A percentile compares a stretch with the other conserved stretches of the same genome.
Evolutionary conservation across 73 alveolate species (phyloP).

Genomic region (Tetrahymena borealis): DNA sequence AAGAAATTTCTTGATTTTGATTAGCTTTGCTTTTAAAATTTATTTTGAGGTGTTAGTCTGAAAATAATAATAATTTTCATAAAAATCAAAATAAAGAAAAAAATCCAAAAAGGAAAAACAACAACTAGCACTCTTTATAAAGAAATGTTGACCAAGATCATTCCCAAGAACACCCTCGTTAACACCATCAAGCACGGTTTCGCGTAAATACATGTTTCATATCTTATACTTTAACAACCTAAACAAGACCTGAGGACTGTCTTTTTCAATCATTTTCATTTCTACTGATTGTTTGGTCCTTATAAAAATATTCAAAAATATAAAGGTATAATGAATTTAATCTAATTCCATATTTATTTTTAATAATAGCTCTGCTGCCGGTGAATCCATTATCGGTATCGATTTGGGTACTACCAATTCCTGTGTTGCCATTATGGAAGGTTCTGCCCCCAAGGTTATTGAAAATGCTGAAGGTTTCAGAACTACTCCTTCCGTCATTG

Average conservation of each 20-base stretch:
- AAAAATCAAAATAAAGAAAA: not conserved
- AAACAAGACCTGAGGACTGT: no score
- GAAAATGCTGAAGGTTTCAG: conserved; percentile 96
- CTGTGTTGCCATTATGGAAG: conserved; percentile 94
- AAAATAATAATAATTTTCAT: not conserved
- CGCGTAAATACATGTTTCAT: not conserved
- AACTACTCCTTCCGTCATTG: conserved; percentile 97
- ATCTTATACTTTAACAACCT: not conserved
- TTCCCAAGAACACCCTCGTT: not conserved
- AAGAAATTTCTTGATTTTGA: not conserved
- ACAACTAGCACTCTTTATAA: not conserved
- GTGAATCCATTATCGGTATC: conserved; percentile 85
- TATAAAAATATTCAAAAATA: not conserved
- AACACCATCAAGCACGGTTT: not conserved
- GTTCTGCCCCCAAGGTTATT: conserved; percentile 82
- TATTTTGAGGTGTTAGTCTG: not conserved
- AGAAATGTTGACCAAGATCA: not conserved
- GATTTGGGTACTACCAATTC: conserved; percentile 99
- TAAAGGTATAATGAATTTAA: no score
- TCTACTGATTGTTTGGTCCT: no score
- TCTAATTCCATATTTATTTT: not conserved
- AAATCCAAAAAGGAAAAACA: not conserved
- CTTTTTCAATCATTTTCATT: no score
- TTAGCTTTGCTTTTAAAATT: not conserved
- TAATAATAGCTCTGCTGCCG: not conserved